phyloP scores from a whole-genome alignment of 345 rosid genomes.

The Gossypium sturtianum region DNA sequence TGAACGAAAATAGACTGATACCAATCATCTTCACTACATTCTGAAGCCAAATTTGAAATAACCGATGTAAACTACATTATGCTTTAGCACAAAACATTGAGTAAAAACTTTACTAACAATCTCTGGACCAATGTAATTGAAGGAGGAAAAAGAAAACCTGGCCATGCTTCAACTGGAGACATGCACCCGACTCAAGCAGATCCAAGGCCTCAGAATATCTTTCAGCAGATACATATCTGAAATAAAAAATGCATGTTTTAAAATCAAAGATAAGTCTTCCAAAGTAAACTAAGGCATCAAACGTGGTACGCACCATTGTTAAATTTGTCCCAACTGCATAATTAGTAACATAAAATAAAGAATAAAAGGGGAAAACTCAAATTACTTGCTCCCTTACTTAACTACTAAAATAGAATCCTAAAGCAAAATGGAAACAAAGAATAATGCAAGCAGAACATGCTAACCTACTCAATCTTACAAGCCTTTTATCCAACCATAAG shows the following conservation, averaged over 20 bases:
- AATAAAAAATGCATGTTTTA: slow-evolving; percentile 10
- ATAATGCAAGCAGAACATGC: neutral
- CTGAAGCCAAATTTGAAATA: neutral
- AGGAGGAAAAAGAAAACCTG: slow-evolving; percentile 51
- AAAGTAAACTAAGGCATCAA: neutral
- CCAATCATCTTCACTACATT: neutral
- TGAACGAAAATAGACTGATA: neutral
- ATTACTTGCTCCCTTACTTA: no score
- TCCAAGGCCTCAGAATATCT: slow-evolving; percentile 81
- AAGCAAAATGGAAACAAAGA: neutral
- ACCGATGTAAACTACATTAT: neutral
- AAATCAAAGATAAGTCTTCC: slow-evolving; percentile 8
- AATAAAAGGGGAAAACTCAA: neutral
- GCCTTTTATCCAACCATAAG: neutral
- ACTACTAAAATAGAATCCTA: neutral
- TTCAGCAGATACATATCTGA: slow-evolving; percentile 69
- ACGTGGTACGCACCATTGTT: neutral
- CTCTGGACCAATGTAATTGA: neutral
- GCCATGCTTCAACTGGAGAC: slow-evolving; percentile 62
- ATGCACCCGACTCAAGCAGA: slow-evolving; percentile 73
- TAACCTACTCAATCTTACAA: neutral
- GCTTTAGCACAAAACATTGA: neutral
- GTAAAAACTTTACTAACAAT: neutral
- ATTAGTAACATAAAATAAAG: neutral
- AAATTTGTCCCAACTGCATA: slow-evolving; percentile 1